These are phyloP conservation scores for Rhododendron vialii DNA, from an alignment of 148 eudicot species.

Conservation along the genomic window DNA sequence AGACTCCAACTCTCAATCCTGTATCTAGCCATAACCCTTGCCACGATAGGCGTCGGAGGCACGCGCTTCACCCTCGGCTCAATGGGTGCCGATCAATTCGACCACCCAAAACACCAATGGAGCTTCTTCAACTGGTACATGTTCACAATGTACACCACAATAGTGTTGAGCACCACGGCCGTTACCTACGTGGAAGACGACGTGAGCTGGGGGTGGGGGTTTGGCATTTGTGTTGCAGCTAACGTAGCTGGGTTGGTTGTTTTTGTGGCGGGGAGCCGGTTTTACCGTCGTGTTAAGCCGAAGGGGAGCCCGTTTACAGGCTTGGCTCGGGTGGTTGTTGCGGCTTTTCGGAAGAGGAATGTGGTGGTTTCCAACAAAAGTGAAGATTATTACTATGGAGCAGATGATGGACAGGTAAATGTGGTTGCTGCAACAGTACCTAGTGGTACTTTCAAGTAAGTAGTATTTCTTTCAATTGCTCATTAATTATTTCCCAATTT, in stretches of 20 bases:
- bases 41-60: slow-evolving; percentile 35
- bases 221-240: slow-evolving; percentile 21
- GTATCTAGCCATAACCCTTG: slow-evolving; percentile 22
- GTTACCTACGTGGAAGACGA: slow-evolving; percentile 39
- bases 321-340: slow-evolving; percentile 36
- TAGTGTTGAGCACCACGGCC: slow-evolving; percentile 24
- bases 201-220: slow-evolving; percentile 41
- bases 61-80: slow-evolving; percentile 36
- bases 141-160: slow-evolving; percentile 18
- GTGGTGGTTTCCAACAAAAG: background rate
- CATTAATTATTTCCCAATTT: background rate
- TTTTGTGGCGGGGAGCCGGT: slow-evolving; percentile 29
- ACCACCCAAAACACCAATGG: slow-evolving; percentile 23
- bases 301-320: slow-evolving; percentile 37
- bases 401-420: slow-evolving; percentile 3
- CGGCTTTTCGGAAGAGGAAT: slow-evolving; percentile 35
- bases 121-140: slow-evolving; percentile 42
- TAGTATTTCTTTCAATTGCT: background rate
- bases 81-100: slow-evolving; percentile 45
- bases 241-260: slow-evolving; percentile 23
- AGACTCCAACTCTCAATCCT: slow-evolving; percentile 23
- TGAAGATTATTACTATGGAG: slow-evolving; percentile 22
- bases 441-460: slow-evolving; percentile 36
- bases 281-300: slow-evolving; percentile 27
- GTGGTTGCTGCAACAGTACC: slow-evolving; percentile 10